Evolutionary conservation across 148 eudicot species (phyloP), one percentile per base, ranked within the genome.

Genomic region (Nepenthes mirabilis): DNA sequence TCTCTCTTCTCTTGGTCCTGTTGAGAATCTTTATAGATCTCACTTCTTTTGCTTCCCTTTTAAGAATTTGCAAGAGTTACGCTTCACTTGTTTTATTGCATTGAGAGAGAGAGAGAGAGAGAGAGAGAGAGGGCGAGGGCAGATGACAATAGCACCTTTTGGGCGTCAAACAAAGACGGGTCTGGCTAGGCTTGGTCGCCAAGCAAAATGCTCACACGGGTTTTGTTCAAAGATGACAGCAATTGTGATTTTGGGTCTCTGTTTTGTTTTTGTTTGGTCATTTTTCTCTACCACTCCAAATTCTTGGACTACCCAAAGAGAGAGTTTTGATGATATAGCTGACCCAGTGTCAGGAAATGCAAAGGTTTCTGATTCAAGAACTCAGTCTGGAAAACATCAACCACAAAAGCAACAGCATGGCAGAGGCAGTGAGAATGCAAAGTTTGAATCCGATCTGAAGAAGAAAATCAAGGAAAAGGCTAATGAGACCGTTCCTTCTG

Each of bases 221-320:
- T 61, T 93, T 40, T 82, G 81, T 57, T 52, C 81, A 2, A 93
- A 89, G 74, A 54, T 86, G 68, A 79, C 87, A 13, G 82, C 87
- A 6, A 87, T 82, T 11, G 88, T 80, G 9, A 55, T 84, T 5
- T 53, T 89, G 77, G 99, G 99, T 65, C 60, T 93, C 63, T 89
- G 95, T 72, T 93, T 93, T 69, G 69, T 93, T 11, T 67, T 89
- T 45, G 70, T 84, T 52, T 93, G 99, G 99, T 82, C 82, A 47
- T 64, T 84, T 9, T 86, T 86, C 66, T 93, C 96, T 5, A 68
- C 86, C 37, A 79, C 91, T 40, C 79, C 86, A 43, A 77, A 72
- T 63, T 75, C 84, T 14, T 74, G 88, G 14, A 62, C 68, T 33
- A 69, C 78, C 56, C 95, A 81, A 60, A 93, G 99, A 61, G 84